Evolutionary conservation across 2,329 filamentous ascomycete genomes (phyloP), one percentile per base, ranked within the genome.

Genomic region (Aspergillus sp.): DNA sequence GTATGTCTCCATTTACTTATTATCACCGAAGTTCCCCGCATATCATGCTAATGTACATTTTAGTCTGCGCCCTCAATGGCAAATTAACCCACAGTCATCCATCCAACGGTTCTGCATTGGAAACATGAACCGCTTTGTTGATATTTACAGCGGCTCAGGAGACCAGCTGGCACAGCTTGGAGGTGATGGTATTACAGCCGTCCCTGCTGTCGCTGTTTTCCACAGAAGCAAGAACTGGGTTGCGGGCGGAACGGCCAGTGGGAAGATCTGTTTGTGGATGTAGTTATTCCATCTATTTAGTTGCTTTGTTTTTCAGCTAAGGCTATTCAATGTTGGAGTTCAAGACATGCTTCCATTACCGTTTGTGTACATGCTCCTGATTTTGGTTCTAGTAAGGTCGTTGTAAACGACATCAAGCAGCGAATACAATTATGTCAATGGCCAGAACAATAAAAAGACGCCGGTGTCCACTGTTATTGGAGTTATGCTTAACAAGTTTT

Each of bases 101-200:
- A 86, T 96, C 5, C 88, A 96, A 62, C 91, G 93, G 60, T 92
- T 99, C 67, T 90, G 87, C 23, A 93, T 99, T 57, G 95, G 91
- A 1, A 99, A 98, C 66, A 98, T 98, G 95, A 96, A 96, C 70
- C 86, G 95, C 1, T 98, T 97, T 66, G 91, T 98, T 1, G 95
- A 99, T 69, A 84, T 99, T 0, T 99, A 90, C 72, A 89, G 89
- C 0, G 83, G 87, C 0, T 84, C 89, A 49, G 95, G 95, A 0
- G 88, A 91, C 67, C 93, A 98, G 72, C 77, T 98, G 4, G 93
- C 90, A 0, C 93, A 98, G 73, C 77, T 99, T 4, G 91, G 88
- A 1, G 91, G 92, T 0, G 91, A 96, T 0, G 90, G 89, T 12
- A 96, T 99, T 65, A 96, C 92, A 1, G 95, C 95, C 6, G 95